Percentiles rank a stretch among this genome's conserved stretches.
These are phyloP conservation scores for Nigrospora oryzae DNA, from an alignment of 2,329 filamentous ascomycete species.

Conservation along the genomic window DNA sequence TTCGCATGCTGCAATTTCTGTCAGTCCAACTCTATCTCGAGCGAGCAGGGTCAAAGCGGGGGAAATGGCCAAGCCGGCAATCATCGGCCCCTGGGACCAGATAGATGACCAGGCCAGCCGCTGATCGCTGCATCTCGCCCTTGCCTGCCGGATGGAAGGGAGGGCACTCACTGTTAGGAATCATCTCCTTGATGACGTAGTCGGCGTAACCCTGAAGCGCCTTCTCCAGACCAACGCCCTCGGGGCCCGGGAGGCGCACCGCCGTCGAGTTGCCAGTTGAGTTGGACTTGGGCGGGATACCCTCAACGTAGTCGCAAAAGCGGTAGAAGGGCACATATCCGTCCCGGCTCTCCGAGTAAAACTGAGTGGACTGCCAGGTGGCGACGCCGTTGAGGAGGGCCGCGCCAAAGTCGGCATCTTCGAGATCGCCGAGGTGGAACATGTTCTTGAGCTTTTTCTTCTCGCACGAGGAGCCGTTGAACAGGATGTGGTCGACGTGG, in stretches of 20 bases:
- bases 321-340: slow-evolving; percentile 36
- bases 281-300: slow-evolving; percentile 23
- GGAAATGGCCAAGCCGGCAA: neutral
- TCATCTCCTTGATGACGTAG: slow-evolving; percentile 29
- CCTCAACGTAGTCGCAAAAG: slow-evolving; percentile 42
- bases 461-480: slow-evolving; percentile 25
- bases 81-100: too few relatives aligned
- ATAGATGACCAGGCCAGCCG: too few relatives aligned
- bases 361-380: slow-evolving; percentile 46
- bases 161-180: slow-evolving; percentile 27
- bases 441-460: slow-evolving; percentile 37
- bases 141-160: slow-evolving; percentile 8
- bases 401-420: slow-evolving; percentile 37
- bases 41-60: neutral
- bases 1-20: slow-evolving; percentile 14
- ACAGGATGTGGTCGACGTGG: slow-evolving; percentile 38
- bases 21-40: neutral
- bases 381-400: slow-evolving; percentile 47
- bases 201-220: slow-evolving; percentile 43
- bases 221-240: slow-evolving; percentile 40
- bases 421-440: slow-evolving; percentile 37
- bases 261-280: slow-evolving; percentile 31
- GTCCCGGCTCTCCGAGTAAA: slow-evolving; percentile 32
- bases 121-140: too few relatives aligned
- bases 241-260: slow-evolving; percentile 30